Evolutionary conservation across 1,139 yeast genomes (phyloP).

Genomic region (Candida sp.): DNA sequence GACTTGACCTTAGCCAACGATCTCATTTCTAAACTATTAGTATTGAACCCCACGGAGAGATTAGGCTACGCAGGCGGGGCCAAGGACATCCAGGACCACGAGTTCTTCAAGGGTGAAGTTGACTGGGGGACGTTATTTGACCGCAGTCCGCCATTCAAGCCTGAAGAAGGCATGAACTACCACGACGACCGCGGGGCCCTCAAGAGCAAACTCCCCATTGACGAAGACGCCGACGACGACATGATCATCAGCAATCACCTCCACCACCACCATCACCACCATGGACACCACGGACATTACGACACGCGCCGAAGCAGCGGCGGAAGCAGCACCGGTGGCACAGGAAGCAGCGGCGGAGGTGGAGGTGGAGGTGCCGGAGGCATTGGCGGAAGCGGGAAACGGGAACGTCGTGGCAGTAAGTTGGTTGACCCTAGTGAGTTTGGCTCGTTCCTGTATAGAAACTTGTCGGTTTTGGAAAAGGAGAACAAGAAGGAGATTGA

Average conservation of each 20-base stretch:
- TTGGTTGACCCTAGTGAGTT: slow-evolving; percentile 81
- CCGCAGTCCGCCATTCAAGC: slow-evolving; percentile 86
- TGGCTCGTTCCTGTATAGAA: slow-evolving; percentile 92
- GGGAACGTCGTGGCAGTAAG: slow-evolving; percentile 70
- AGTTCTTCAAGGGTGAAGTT: slow-evolving; percentile 66
- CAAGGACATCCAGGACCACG: slow-evolving; percentile 76
- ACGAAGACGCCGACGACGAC: slow-evolving; percentile 35
- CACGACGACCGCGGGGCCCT: slow-evolving; percentile 93
- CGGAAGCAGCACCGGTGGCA: not conserved
- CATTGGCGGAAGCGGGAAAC: slow-evolving; percentile 28
- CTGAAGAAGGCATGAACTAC: slow-evolving; percentile 89
- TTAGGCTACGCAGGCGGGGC: slow-evolving; percentile 86
- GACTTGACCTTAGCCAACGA: slow-evolving; percentile 50
- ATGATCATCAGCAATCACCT: slow-evolving; percentile 19
- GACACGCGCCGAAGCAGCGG: not conserved
- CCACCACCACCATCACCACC: no score
- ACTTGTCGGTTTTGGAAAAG: slow-evolving; percentile 86
- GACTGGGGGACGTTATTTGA: slow-evolving; percentile 79
- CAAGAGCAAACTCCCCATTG: slow-evolving; percentile 62
- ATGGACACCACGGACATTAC: no score
- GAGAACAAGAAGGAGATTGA: slow-evolving; percentile 95
- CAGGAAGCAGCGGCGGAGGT: slow-evolving; percentile 47
- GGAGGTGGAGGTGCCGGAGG: slow-evolving; percentile 46
- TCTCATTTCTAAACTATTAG: slow-evolving; percentile 65
- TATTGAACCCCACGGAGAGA: slow-evolving; percentile 65